Percentiles rank a stretch among this genome's conserved stretches.
Evolutionary conservation across 345 rosid genomes (phyloP).

Genomic region (Salix purpurea): DNA sequence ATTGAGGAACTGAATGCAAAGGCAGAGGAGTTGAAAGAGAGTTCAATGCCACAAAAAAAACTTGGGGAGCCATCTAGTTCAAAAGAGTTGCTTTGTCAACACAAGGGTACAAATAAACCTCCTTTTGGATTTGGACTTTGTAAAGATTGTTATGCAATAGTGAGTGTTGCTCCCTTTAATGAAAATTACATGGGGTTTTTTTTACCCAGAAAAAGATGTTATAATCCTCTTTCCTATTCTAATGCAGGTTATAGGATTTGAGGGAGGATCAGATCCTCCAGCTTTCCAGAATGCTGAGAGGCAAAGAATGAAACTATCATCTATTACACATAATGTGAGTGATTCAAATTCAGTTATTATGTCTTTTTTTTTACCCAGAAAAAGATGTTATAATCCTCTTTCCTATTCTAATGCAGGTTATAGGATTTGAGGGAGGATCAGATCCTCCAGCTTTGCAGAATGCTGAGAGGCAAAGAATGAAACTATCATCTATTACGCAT

Average conservation of each 20-base stretch:
- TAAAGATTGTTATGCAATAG: slow-evolving; percentile 58
- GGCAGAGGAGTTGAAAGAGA: slow-evolving; percentile 47
- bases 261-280: slow-evolving; percentile 88
- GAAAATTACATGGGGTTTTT: not conserved
- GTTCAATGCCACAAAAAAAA: slow-evolving; percentile 24
- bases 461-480: slow-evolving; percentile 69
- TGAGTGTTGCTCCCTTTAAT: slow-evolving; percentile 27
- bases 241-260: slow-evolving; percentile 72
- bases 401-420: slow-evolving; percentile 43
- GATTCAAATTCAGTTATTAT: slow-evolving; percentile 27
- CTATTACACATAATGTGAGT: slow-evolving; percentile 33
- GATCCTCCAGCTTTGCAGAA: slow-evolving; percentile 91
- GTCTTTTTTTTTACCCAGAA: not conserved
- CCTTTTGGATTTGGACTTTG: slow-evolving; percentile 64
- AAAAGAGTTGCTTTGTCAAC: slow-evolving; percentile 57
- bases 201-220: not conserved
- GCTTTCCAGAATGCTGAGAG: slow-evolving; percentile 80
- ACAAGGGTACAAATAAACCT: slow-evolving; percentile 42
- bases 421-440: slow-evolving; percentile 81
- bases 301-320: slow-evolving; percentile 52
- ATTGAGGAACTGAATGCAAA: slow-evolving; percentile 61
- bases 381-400: slow-evolving; percentile 7
- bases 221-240: slow-evolving; percentile 11
- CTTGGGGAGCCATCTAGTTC: slow-evolving; percentile 21
- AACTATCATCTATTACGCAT: slow-evolving; percentile 37